Percentiles rank a stretch among this genome's conserved stretches.
Evolutionary conservation across 2,329 filamentous ascomycete genomes (phyloP).

Genomic region (Pestalotiopsis sp.): DNA sequence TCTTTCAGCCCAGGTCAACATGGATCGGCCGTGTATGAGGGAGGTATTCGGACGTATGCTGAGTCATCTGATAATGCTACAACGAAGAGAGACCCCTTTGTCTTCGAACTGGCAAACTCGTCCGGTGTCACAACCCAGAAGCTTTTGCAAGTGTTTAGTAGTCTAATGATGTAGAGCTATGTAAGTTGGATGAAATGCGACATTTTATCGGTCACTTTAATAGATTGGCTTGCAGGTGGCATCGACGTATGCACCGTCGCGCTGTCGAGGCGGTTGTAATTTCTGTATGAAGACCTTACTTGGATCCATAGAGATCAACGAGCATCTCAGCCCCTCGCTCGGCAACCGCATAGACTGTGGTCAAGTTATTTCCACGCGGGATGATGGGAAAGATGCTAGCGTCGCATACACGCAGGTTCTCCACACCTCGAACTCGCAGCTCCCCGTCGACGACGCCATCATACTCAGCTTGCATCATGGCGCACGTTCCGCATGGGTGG

Average conservation of each 20-base stretch:
- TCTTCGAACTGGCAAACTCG: background rate
- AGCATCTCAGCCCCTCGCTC: background rate
- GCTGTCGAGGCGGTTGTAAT: too few relatives aligned
- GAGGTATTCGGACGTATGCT: background rate
- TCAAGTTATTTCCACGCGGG: background rate
- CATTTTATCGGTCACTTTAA: too few relatives aligned
- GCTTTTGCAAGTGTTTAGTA: background rate
- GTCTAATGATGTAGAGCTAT: background rate
- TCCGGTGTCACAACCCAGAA: background rate
- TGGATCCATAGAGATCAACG: background rate
- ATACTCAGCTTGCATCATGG: background rate
- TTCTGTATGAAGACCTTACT: background rate
- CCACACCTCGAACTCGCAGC: background rate
- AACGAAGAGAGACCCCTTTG: background rate
- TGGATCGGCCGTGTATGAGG: background rate
- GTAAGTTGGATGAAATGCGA: too few relatives aligned
- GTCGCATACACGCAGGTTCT: background rate
- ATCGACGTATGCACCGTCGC: too few relatives aligned
- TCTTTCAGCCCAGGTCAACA: background rate
- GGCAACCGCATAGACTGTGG: constrained; percentile 1
- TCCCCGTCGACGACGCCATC: constrained; percentile 1
- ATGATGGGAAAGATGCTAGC: constrained; percentile 4
- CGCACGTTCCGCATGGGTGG: background rate
- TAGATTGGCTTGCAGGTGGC: too few relatives aligned
- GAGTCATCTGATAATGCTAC: background rate